A percentile compares a stretch with the other conserved stretches of the same genome.
These are phyloP conservation scores for Candida anutae DNA, from an alignment of 1,139 yeast species.

Conservation along the genomic window DNA sequence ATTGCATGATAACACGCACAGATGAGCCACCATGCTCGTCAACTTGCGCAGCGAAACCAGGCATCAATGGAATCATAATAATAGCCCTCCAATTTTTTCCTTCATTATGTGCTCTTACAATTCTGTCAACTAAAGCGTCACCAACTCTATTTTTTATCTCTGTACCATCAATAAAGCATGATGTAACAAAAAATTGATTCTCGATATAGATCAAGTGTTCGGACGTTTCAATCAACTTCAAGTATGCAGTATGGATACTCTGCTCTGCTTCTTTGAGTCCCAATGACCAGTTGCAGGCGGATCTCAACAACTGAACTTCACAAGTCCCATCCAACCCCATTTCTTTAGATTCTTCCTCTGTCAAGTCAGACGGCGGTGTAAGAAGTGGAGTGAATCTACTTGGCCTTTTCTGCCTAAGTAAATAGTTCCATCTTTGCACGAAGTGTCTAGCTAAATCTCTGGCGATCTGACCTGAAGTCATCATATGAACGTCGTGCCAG, in stretches of 20 bases:
- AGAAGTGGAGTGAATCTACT: conserved; percentile 87
- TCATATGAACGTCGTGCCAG: conserved; percentile 99
- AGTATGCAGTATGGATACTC: conserved; percentile 88
- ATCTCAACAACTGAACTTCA: conserved; percentile 82
- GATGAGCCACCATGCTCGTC: conserved; percentile 92
- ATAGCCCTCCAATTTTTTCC: conserved; percentile 83
- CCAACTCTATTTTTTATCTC: conserved; percentile 86
- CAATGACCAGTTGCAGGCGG: conserved; percentile 88
- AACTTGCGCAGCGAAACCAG: conserved; percentile 93
- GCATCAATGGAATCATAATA: conserved; percentile 90
- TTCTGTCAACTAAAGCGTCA: conserved; percentile 92
- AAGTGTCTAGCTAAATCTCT: conserved; percentile 90
- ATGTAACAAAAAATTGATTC: conserved; percentile 87
- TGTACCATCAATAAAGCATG: conserved; percentile 80
- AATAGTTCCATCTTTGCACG: conserved; percentile 95
- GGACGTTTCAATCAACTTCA: conserved; percentile 83
- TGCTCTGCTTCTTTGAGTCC: conserved; percentile 82
- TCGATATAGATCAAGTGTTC: conserved; percentile 92
- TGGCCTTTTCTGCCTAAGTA: conserved; percentile 87
- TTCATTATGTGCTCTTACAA: conserved; percentile 76
- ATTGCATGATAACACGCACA: conserved; percentile 92
- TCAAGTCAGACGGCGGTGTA: conserved; percentile 86
- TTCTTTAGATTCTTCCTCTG: conserved; percentile 57
- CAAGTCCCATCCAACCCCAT: conserved; percentile 78
- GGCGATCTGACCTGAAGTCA: conserved; percentile 92